Evolutionary conservation across 2,329 filamentous ascomycete genomes (phyloP).

Genomic region (Harringtonia lauricola): DNA sequence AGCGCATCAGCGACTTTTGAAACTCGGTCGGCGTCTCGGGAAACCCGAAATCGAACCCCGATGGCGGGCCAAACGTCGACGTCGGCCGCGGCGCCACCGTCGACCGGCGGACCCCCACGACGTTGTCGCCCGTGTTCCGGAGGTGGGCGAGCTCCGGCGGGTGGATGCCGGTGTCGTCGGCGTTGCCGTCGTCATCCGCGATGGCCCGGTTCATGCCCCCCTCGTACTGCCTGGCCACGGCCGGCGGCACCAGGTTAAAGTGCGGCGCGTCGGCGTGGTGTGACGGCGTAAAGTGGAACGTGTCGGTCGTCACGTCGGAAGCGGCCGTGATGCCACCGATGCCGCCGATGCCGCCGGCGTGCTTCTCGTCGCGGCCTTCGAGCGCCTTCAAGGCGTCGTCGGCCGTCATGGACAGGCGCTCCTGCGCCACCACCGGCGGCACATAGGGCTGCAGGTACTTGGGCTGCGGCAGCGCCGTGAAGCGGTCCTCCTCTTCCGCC

Average conservation of each 20-base stretch:
- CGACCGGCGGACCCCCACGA: slow-evolving; percentile 17
- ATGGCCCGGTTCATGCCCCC: not conserved
- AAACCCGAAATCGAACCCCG: slow-evolving; percentile 70
- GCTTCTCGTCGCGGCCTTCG: slow-evolving; percentile 30
- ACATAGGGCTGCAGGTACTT: slow-evolving; percentile 50
- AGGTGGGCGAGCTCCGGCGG: slow-evolving; percentile 48
- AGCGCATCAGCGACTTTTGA: slow-evolving; percentile 82
- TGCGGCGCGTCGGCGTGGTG: slow-evolving; percentile 38
- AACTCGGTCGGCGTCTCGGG: slow-evolving; percentile 76
- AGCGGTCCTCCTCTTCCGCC: slow-evolving; percentile 71
- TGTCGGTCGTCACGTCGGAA: slow-evolving; percentile 22
- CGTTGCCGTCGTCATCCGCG: slow-evolving; percentile 7
- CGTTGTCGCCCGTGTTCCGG: slow-evolving; percentile 25
- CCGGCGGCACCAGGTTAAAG: slow-evolving; percentile 44
- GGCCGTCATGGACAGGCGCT: slow-evolving; percentile 15
- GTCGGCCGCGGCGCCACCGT: slow-evolving; percentile 29
- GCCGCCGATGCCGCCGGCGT: slow-evolving; percentile 4
- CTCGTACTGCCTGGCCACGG: not conserved
- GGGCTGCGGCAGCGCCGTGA: slow-evolving; percentile 67
- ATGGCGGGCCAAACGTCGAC: slow-evolving; percentile 47
- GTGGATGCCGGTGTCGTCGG: slow-evolving; percentile 14
- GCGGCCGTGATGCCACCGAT: too few relatives aligned
- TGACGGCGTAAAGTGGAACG: slow-evolving; percentile 48
- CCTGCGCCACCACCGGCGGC: slow-evolving; percentile 20
- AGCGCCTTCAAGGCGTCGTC: slow-evolving; percentile 38